Percentiles rank a stretch among this genome's conserved stretches.
phyloP scores from a whole-genome alignment of 1,284 basidiomycete species.

The Malassezia slooffiae region DNA sequence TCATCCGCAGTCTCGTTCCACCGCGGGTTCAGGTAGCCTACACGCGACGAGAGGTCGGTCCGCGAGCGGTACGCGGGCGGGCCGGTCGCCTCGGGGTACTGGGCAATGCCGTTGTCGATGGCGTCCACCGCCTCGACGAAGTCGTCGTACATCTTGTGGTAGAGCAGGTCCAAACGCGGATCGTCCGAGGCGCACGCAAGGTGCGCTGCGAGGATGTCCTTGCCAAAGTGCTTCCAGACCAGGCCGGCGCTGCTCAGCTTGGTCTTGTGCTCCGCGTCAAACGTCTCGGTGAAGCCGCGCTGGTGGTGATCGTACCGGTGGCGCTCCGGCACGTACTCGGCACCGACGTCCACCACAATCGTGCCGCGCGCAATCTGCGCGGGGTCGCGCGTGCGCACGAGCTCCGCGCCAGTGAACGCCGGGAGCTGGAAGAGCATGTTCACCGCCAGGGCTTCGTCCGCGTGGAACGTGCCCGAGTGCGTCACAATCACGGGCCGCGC shows the following conservation, averaged over 20 bases:
- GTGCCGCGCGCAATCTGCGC: conserved; percentile 68
- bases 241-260: conserved; percentile 89
- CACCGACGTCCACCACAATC: conserved; percentile 97
- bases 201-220: conserved; percentile 66
- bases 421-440: conserved; percentile 72
- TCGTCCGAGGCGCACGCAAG: conserved; percentile 53
- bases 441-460: conserved; percentile 90
- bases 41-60: conserved; percentile 39
- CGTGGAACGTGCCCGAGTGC: conserved; percentile 91
- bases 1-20: conserved; percentile 38
- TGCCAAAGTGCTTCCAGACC: conserved; percentile 71
- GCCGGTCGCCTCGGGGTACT: conserved; percentile 24
- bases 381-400: conserved; percentile 60
- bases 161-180: conserved; percentile 61
- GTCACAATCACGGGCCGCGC: conserved; percentile 50
- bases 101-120: conserved; percentile 56
- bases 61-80: conserved; percentile 37
- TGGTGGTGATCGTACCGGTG: conserved; percentile 93
- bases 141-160: conserved; percentile 80
- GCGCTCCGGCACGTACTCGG: conserved; percentile 67
- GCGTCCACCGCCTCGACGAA: conserved; percentile 91
- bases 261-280: conserved; percentile 66
- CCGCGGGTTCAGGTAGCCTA: conserved; percentile 37
- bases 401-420: conserved; percentile 55
- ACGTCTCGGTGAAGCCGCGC: conserved; percentile 77